Evolutionary conservation across 2,329 filamentous ascomycete species (phyloP).

Genomic region (Coniella lustricola): DNA sequence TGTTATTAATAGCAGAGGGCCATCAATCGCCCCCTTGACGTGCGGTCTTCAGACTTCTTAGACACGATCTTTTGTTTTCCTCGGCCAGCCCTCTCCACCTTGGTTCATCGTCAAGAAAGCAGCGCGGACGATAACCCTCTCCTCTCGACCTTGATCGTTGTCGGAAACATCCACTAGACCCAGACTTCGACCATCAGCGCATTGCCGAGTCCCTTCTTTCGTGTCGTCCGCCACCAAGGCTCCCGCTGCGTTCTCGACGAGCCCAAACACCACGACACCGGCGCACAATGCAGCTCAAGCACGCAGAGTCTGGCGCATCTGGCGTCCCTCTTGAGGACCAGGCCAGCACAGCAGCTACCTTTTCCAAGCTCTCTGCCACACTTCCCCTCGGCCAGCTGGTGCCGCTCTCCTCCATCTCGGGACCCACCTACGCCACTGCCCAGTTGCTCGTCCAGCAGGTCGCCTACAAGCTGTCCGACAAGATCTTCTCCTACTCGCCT

Average conservation of each 20-base stretch:
- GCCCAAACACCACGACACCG: neutral
- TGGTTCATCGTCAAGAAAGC: too few relatives aligned
- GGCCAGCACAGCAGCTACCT: constrained; percentile 25
- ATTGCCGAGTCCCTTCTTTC: too few relatives aligned
- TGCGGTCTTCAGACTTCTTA: neutral
- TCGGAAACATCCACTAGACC: neutral
- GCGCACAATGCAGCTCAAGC: constrained; percentile 25
- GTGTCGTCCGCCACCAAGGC: neutral
- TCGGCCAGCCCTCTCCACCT: too few relatives aligned
- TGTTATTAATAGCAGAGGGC: neutral
- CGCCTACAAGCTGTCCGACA: constrained; percentile 90
- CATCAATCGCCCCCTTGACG: too few relatives aligned
- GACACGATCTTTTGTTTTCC: too few relatives aligned
- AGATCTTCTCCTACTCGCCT: constrained; percentile 94
- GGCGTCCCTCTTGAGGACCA: constrained; percentile 23
- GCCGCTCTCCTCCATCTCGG: constrained; percentile 58
- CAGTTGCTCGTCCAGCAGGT: constrained; percentile 95
- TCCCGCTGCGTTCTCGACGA: too few relatives aligned
- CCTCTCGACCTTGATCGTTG: neutral
- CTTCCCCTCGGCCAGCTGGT: constrained; percentile 52
- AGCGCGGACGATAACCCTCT: too few relatives aligned
- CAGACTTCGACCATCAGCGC: neutral
- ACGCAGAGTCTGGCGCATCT: constrained; percentile 29
- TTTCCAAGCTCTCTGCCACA: constrained; percentile 41
- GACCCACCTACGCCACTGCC: constrained; percentile 86